Percentiles rank a stretch among this genome's conserved stretches.
phyloP scores from a whole-genome alignment of 2,329 filamentous ascomycete species.

The Aspergillus sp. region DNA sequence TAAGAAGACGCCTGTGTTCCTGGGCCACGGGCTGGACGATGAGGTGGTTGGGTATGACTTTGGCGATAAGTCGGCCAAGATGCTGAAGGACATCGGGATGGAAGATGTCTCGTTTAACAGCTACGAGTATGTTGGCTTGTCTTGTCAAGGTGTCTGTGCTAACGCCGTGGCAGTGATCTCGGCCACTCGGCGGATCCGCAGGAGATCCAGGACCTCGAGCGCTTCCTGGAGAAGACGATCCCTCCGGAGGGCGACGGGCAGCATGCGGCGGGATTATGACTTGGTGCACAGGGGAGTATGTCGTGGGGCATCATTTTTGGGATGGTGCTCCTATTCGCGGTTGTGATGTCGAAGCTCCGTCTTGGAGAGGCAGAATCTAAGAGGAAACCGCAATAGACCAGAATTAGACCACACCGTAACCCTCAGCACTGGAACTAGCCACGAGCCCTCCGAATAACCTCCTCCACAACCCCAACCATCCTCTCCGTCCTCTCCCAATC shows the following conservation, averaged over 20 bases:
- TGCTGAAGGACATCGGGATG: slow-evolving; percentile 60
- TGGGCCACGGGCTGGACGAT: slow-evolving; percentile 79
- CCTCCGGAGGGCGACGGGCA: slow-evolving; percentile 35
- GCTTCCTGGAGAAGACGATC: slow-evolving; percentile 47
- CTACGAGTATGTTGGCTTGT: slow-evolving; percentile 52
- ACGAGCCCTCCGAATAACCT: slow-evolving; percentile 16
- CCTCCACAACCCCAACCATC: slow-evolving; percentile 19
- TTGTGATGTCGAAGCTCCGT: slow-evolving; percentile 12
- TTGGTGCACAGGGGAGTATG: slow-evolving; percentile 11
- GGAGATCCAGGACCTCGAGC: slow-evolving; percentile 75
- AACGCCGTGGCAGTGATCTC: slow-evolving; percentile 46
- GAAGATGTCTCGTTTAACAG: slow-evolving; percentile 61
- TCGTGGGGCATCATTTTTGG: slow-evolving; percentile 14
- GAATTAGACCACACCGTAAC: too few relatives aligned
- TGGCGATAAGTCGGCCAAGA: slow-evolving; percentile 57
- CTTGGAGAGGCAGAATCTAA: slow-evolving; percentile 3
- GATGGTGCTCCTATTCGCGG: slow-evolving; percentile 15
- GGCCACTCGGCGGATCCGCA: slow-evolving; percentile 65
- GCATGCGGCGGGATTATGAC: slow-evolving; percentile 25
- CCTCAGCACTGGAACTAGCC: too few relatives aligned
- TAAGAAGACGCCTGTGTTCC: slow-evolving; percentile 71
- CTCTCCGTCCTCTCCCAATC: slow-evolving; percentile 19
- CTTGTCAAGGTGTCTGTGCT: slow-evolving; percentile 4
- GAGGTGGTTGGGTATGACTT: slow-evolving; percentile 60
- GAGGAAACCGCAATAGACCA: too few relatives aligned